Evolutionary conservation across 371 early-diverging fungal genomes (phyloP), one percentile per base, ranked within the genome.

Genomic region (Dichotomocladium elegans): DNA sequence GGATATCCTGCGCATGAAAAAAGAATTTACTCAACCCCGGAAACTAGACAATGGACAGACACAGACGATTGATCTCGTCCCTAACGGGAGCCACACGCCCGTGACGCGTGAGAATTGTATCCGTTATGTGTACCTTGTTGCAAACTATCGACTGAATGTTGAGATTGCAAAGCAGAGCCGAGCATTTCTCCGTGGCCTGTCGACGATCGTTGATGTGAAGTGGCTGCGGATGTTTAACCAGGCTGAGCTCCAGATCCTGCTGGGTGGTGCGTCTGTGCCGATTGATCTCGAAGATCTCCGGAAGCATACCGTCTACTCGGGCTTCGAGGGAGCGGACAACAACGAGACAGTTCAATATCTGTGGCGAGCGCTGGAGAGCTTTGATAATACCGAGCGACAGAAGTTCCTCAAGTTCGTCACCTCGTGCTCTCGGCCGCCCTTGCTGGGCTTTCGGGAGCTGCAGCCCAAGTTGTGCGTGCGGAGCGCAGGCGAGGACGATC

Each of bases 331-430:
- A n/a, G 61, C 60, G 5, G 66, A 77, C 19, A 63, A 74, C 5
- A 91, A 91, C 58, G 75, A 72, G 12, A 84, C 88, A 14, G 91
- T 93, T 5, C 63, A 80, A 12, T 58, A 77, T n/a, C 89, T 98
- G 37, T 98, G 98, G 98, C 62, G 70, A 11, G 88, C 91, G 4
- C 80, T 95, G 3, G 62, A 77, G 29, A 66, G 72, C 11, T 76
- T 92, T 55, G 59, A 60, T 14, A 85, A 87, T 53, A 82, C 77
- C 27, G 77, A 93, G 55, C 79, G 85, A 6, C 75, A 80, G 54
- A 68, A 77, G 47, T 82, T 98, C 51, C 66, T 95, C 50, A 90
- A 90, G 64, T 98, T 95, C 73, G 86, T 93, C 1, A 98, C 98
- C 5, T 88, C 89, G 29, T 94, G 96, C 60, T 84, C 90, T 29